Conservation (phyloP, 768 basidiomycete genomes). For the Boletellus emodensis region DNA sequence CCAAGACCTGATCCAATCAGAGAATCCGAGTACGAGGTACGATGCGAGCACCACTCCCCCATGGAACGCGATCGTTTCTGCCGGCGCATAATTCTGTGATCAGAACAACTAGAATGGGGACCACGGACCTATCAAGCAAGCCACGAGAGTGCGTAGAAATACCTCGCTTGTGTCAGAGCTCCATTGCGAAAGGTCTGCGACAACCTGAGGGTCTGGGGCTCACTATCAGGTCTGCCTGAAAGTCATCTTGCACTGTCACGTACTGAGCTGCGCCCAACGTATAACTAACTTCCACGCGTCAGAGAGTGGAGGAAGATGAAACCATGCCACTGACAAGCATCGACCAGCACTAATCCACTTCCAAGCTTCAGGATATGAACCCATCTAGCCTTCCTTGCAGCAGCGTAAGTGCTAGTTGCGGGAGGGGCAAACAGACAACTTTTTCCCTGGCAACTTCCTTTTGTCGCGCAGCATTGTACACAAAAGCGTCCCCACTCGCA, state of each 20-base stretch:
- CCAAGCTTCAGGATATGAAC: slow-evolving; percentile 57
- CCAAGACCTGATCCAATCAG: slow-evolving; percentile 35
- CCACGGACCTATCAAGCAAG: slow-evolving; percentile 56
- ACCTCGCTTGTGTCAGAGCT: slow-evolving; percentile 44
- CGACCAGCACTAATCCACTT: slow-evolving; percentile 52
- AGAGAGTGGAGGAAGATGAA: slow-evolving; percentile 1
- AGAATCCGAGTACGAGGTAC: slow-evolving; percentile 44
- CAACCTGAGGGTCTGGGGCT: slow-evolving; percentile 38
- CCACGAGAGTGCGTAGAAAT: slow-evolving; percentile 59
- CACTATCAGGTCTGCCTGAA: background rate
- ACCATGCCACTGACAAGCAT: slow-evolving; percentile 57
- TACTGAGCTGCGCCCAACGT: slow-evolving; percentile 71
- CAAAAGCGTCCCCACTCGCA: background rate
- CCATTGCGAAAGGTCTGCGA: slow-evolving; percentile 45
- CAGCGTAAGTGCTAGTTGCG: background rate
- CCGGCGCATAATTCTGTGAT: background rate
- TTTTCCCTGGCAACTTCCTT: slow-evolving; percentile 23
- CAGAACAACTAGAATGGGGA: background rate
- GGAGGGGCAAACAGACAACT: slow-evolving; percentile 13
- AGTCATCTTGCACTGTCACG: slow-evolving; percentile 8
- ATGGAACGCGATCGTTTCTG: slow-evolving; percentile 78
- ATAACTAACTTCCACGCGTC: slow-evolving; percentile 48
- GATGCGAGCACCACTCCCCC: slow-evolving; percentile 58
- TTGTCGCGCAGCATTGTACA: background rate
- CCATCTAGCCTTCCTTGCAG: slow-evolving; percentile 58